A percentile compares a stretch with the other conserved stretches of the same genome.
Conservation (phyloP, 2,329 filamentous ascomycete genomes). For the Alternaria sp. region DNA sequence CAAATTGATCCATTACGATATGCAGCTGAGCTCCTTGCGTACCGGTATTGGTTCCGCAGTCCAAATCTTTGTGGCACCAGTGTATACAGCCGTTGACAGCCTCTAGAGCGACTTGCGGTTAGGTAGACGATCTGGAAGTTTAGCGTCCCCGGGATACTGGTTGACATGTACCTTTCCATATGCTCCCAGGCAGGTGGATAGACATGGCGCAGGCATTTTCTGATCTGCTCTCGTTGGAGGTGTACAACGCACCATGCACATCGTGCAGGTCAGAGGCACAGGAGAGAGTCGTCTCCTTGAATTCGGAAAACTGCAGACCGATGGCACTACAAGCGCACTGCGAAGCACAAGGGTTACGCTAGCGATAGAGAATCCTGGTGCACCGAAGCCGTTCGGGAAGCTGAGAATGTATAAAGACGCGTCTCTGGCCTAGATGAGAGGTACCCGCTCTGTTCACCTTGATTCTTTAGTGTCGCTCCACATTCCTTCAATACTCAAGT, state of each 20-base stretch:
- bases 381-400: conserved; percentile 1
- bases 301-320: conserved; percentile 15
- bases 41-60: background rate
- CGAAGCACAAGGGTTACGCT: conserved; percentile 8
- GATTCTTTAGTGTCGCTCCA: background rate
- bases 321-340: conserved; percentile 26
- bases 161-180: conserved; percentile 13
- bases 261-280: conserved; percentile 6
- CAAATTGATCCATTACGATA: background rate
- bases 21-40: background rate
- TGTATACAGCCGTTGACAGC: conserved; percentile 5
- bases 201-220: conserved; percentile 7
- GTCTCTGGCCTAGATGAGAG: background rate
- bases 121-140: conserved; percentile 3
- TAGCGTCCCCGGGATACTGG: conserved; percentile 4
- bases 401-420: conserved; percentile 18
- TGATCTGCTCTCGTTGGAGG: background rate
- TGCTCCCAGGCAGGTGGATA: conserved; percentile 6
- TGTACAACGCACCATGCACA: conserved; percentile 10
- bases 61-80: conserved; percentile 4
- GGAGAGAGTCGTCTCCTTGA: conserved; percentile 18
- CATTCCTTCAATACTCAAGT: background rate
- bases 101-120: background rate
- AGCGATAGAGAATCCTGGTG: background rate
- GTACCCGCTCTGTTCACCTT: background rate